phyloP scores from a whole-genome alignment of 345 rosid species.

The Ceriops tagal region DNA sequence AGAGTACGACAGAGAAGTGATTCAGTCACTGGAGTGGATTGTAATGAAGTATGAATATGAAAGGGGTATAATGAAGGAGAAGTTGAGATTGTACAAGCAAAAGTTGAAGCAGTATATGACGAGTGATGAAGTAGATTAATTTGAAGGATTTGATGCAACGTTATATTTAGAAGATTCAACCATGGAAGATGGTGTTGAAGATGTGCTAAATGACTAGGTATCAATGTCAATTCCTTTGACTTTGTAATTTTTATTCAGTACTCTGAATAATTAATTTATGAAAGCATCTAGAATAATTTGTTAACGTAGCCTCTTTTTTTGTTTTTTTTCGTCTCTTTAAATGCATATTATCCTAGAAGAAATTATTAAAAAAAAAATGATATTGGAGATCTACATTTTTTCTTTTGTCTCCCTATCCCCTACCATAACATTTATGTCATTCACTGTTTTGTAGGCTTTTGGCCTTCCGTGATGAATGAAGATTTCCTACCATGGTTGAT shows the following conservation, averaged over 20 bases:
- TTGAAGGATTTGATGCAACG: slow-evolving; percentile 22
- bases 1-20: slow-evolving; percentile 49
- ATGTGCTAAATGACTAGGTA: slow-evolving; percentile 17
- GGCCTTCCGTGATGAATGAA: too few relatives aligned
- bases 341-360: neutral
- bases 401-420: too few relatives aligned
- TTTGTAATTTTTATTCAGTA: slow-evolving; percentile 8
- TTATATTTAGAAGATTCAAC: slow-evolving; percentile 13
- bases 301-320: too few relatives aligned
- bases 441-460: too few relatives aligned
- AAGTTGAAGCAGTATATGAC: slow-evolving; percentile 23
- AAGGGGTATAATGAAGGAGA: slow-evolving; percentile 31
- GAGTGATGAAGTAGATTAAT: slow-evolving; percentile 26
- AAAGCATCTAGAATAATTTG: neutral
- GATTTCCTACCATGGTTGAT: too few relatives aligned
- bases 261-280: neutral
- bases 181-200: slow-evolving; percentile 16
- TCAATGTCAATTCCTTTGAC: slow-evolving; percentile 15
- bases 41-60: slow-evolving; percentile 44
- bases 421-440: too few relatives aligned
- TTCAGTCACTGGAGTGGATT: slow-evolving; percentile 57
- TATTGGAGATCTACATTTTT: too few relatives aligned
- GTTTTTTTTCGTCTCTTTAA: neutral
- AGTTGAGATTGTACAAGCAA: slow-evolving; percentile 25
- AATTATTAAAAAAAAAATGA: neutral